Conservation (phyloP, 352 stramenopile species). For the Phytophthora tubulina region DNA sequence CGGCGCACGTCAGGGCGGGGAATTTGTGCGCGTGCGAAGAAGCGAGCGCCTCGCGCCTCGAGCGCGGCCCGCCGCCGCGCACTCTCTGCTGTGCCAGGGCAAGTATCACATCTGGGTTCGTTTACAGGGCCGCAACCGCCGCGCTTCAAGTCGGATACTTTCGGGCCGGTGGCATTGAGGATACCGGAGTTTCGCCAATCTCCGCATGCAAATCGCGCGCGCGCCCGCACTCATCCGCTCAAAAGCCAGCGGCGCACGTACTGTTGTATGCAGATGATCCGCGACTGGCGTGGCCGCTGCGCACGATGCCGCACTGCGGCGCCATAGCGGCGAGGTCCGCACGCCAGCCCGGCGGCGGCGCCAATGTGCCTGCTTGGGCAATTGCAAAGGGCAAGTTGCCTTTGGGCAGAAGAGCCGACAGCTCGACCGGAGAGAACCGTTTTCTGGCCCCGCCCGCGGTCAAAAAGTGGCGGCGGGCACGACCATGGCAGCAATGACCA, state of each 20-base stretch:
- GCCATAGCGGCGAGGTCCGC: conserved; percentile 35
- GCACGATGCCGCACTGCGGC: conserved; percentile 27
- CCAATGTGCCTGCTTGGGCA: not conserved
- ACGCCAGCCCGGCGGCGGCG: conserved; percentile 17
- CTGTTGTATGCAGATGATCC: conserved; percentile 47
- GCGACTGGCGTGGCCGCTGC: conserved; percentile 38
- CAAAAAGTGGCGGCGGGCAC: not conserved
- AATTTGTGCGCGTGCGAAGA: conserved; percentile 16
- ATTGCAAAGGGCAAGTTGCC: conserved; percentile 19
- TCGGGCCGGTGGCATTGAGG: conserved; percentile 4
- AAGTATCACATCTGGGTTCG: conserved; percentile 21
- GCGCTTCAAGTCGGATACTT: conserved; percentile 22
- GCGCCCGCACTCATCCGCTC: conserved; percentile 25
- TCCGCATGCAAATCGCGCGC: conserved; percentile 39
- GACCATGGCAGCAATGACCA: not conserved
- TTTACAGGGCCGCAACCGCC: conserved; percentile 25
- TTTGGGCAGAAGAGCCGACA: conserved; percentile 29
- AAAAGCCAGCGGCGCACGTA: conserved; percentile 46
- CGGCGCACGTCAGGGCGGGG: conserved; percentile 2
- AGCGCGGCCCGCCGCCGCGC: not conserved
- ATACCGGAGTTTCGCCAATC: conserved; percentile 45
- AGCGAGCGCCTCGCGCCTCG: not conserved
- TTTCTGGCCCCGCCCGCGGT: conserved; percentile 13
- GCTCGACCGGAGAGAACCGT: conserved; percentile 16
- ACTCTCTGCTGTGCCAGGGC: conserved; percentile 25